Percentiles rank a stretch among this genome's conserved stretches.
Conservation (phyloP, 257 asterid species). For the Scutellaria minor region DNA sequence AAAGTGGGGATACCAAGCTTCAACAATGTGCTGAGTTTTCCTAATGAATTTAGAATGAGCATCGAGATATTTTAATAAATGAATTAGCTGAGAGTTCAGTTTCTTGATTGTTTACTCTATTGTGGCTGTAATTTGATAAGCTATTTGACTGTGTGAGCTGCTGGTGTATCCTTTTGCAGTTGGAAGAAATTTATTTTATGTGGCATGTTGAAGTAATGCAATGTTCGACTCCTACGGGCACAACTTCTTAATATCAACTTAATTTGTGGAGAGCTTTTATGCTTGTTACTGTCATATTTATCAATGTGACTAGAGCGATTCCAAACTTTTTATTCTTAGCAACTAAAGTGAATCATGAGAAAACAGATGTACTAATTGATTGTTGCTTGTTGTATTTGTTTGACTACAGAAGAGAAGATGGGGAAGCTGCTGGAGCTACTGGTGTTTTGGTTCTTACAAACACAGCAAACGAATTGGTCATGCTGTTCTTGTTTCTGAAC, state of each 20-base stretch:
- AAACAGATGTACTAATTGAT: conserved; percentile 28
- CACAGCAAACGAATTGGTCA: conserved; percentile 89
- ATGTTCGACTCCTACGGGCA: background rate
- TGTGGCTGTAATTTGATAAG: conserved; percentile 6
- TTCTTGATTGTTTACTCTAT: conserved; percentile 2
- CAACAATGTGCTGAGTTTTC: conserved; percentile 2
- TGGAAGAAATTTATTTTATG: background rate
- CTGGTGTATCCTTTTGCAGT: background rate
- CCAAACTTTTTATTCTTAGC: conserved; percentile 25
- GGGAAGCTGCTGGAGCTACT: conserved; percentile 89
- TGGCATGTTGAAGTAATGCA: background rate
- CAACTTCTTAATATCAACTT: background rate
- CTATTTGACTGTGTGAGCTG: conserved; percentile 6
- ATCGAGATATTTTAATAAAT: too few relatives aligned
- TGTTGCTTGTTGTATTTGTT: conserved; percentile 32
- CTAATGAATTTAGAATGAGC: conserved; percentile 13
- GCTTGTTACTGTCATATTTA: background rate
- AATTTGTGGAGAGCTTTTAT: background rate
- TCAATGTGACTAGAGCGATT: background rate
- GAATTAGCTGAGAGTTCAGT: conserved; percentile 1
- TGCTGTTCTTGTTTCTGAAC: conserved; percentile 80
- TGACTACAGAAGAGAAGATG: conserved; percentile 86
- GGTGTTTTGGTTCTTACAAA: conserved; percentile 89
- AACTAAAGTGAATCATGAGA: conserved; percentile 13
- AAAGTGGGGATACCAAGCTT: conserved; percentile 19